A percentile compares a stretch with the other conserved stretches of the same genome.
Conservation (phyloP, 371 early-diverging fungal species). For the Smittium mucronatum region DNA sequence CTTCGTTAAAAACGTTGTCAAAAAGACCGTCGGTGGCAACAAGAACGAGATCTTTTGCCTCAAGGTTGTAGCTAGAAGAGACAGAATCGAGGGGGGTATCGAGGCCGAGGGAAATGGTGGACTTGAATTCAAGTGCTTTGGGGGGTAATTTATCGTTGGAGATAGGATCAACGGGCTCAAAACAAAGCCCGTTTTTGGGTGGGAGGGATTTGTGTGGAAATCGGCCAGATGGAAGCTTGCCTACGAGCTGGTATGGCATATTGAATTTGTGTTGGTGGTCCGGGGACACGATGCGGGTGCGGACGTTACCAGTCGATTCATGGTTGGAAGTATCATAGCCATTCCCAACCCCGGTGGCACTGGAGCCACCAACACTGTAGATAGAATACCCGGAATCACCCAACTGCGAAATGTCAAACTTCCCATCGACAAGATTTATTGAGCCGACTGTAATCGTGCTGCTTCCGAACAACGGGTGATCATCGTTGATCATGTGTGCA, state of each 20-base stretch:
- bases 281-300: slow-evolving; percentile 10
- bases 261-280: slow-evolving; percentile 35
- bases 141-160: neutral
- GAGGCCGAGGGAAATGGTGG: neutral
- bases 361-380: too few relatives aligned
- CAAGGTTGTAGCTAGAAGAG: neutral
- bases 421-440: slow-evolving; percentile 23
- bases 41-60: slow-evolving; percentile 24
- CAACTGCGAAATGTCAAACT: slow-evolving; percentile 23
- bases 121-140: neutral
- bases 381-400: slow-evolving; percentile 30
- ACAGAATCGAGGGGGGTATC: neutral
- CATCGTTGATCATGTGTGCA: slow-evolving; percentile 22
- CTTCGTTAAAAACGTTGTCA: slow-evolving; percentile 31
- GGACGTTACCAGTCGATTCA: neutral
- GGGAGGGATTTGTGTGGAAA: neutral
- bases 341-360: too few relatives aligned
- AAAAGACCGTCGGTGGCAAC: slow-evolving; percentile 22
- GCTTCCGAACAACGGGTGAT: slow-evolving; percentile 24
- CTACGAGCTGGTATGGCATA: slow-evolving; percentile 30
- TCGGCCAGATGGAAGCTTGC: slow-evolving; percentile 17
- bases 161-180: neutral
- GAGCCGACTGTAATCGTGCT: slow-evolving; percentile 21
- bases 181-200: neutral
- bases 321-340: too few relatives aligned